Conservation (phyloP, 2,329 filamentous ascomycete species). For the Calonectria pteridis region DNA sequence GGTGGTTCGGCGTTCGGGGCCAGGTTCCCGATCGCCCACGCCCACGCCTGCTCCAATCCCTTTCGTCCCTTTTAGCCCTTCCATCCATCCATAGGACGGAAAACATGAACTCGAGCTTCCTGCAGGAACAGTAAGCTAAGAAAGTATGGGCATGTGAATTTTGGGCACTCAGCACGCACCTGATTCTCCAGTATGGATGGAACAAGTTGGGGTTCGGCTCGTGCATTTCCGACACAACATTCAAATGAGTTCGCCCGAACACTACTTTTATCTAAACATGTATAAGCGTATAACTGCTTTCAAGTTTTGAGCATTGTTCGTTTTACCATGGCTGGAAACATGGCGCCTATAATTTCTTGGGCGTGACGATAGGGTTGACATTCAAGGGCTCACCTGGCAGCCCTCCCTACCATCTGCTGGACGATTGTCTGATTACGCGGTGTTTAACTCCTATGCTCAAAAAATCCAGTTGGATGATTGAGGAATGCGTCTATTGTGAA, state of each 20-base stretch:
- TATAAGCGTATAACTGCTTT: background rate
- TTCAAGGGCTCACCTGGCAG: background rate
- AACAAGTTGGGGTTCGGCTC: too few species aligned
- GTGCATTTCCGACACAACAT: background rate
- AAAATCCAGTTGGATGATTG: too few species aligned
- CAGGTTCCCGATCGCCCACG: constrained; percentile 21
- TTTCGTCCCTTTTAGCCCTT: constrained; percentile 26
- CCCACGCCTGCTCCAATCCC: constrained; percentile 17
- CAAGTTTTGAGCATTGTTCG: background rate
- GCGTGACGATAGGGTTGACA: background rate
- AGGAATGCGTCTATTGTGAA: too few species aligned
- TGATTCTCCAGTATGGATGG: background rate
- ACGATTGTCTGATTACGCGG: too few species aligned
- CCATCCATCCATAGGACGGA: constrained; percentile 24
- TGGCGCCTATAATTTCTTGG: background rate
- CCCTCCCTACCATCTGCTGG: background rate
- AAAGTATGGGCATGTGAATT: background rate
- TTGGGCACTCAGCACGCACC: background rate
- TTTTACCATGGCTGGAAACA: background rate
- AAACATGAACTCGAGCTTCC: background rate
- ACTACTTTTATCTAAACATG: background rate
- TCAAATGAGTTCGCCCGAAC: background rate
- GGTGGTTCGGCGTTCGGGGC: constrained; percentile 21
- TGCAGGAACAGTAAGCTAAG: background rate
- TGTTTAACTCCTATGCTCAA: too few species aligned